phyloP scores from a whole-genome alignment of 768 basidiomycete species.

The Boletus rex-veris region DNA sequence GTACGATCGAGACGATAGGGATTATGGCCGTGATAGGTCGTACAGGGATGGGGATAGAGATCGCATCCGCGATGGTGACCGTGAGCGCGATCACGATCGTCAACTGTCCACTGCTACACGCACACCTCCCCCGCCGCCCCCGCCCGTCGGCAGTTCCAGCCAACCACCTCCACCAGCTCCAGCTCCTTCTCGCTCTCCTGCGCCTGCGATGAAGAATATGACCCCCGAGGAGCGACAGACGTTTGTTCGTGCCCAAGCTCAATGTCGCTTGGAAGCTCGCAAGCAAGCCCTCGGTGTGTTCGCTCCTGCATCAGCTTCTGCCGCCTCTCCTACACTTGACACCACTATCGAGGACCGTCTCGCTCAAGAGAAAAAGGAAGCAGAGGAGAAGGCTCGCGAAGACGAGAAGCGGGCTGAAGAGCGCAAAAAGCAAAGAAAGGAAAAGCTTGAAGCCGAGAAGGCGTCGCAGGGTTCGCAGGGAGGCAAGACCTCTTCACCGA shows the following conservation, averaged over 20 bases:
- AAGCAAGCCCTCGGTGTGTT: slow-evolving; percentile 81
- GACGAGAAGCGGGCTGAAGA: slow-evolving; percentile 84
- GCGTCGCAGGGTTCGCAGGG: slow-evolving; percentile 57
- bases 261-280: slow-evolving; percentile 77
- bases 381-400: slow-evolving; percentile 74
- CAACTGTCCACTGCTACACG: slow-evolving; percentile 37
- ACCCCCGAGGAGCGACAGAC: slow-evolving; percentile 79
- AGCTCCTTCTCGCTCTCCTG: slow-evolving; percentile 54
- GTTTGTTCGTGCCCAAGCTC: slow-evolving; percentile 74
- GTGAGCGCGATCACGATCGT: slow-evolving; percentile 40
- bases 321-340: slow-evolving; percentile 57
- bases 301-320: slow-evolving; percentile 32
- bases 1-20: slow-evolving; percentile 37
- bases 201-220: slow-evolving; percentile 69
- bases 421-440: slow-evolving; percentile 66
- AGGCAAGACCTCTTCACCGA: slow-evolving; percentile 38
- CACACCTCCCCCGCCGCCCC: slow-evolving; percentile 46
- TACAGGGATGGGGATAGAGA: slow-evolving; percentile 31
- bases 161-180: slow-evolving; percentile 43
- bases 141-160: slow-evolving; percentile 36
- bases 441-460: slow-evolving; percentile 74
- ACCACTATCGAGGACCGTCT: slow-evolving; percentile 82
- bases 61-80: slow-evolving; percentile 20
- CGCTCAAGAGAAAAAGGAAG: slow-evolving; percentile 83
- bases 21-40: slow-evolving; percentile 32